phyloP scores from a whole-genome alignment of 176 grass and related monocot genomes.

The Carex myosuroides region DNA sequence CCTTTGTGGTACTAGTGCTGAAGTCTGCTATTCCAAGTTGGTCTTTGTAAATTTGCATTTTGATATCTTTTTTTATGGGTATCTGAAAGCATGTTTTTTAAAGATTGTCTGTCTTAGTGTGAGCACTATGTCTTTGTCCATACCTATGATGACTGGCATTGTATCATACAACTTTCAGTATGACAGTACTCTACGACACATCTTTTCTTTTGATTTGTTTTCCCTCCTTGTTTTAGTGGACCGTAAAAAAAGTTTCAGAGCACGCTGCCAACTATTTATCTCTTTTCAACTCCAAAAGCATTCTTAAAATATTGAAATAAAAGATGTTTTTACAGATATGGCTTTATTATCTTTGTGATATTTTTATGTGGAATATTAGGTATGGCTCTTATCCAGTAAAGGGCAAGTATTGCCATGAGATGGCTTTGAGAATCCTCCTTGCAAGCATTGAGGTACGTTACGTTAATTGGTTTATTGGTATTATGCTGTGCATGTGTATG shows the following conservation, averaged over 20 bases:
- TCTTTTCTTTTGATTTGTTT: neutral
- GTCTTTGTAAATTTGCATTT: neutral
- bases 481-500: neutral
- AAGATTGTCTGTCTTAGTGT: neutral
- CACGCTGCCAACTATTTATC: neutral
- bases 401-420: conserved; percentile 96
- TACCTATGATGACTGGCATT: neutral
- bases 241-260: neutral
- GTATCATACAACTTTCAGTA: neutral
- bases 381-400: conserved; percentile 92
- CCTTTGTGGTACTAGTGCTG: conserved; percentile 79
- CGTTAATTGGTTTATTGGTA: neutral
- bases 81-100: neutral
- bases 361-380: conserved; percentile 36
- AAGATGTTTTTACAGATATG: neutral
- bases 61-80: neutral
- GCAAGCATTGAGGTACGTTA: conserved; percentile 82
- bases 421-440: conserved; percentile 99
- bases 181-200: neutral
- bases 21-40: conserved; percentile 97
- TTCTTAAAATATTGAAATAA: conserved; percentile 1
- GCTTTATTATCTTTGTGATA: conserved; percentile 12
- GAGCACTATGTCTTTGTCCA: neutral
- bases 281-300: neutral
- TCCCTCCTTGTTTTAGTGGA: neutral